Conservation (phyloP, 148 eudicot species). For the Diospyros kaki region DNA sequence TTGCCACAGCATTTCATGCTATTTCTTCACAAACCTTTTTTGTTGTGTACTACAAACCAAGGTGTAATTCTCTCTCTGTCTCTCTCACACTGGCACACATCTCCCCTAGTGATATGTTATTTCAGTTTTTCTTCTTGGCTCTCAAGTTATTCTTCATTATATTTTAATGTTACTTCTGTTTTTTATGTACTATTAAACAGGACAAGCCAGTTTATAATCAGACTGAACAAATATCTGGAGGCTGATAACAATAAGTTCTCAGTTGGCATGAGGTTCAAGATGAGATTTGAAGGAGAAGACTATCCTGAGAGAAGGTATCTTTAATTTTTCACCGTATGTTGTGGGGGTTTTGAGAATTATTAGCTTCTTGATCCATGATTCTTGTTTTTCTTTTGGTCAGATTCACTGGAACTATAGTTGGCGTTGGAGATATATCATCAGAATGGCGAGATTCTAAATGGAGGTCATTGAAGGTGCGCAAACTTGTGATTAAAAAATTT, state of each 20-base stretch:
- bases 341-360: neutral
- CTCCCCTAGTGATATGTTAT: neutral
- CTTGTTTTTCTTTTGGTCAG: constrained; percentile 24
- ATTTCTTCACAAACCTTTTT: constrained; percentile 51
- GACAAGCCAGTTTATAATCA: constrained; percentile 80
- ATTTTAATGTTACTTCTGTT: neutral
- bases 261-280: constrained; percentile 74
- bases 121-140: neutral
- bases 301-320: constrained; percentile 77
- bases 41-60: constrained; percentile 81
- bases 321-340: neutral
- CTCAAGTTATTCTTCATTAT: neutral
- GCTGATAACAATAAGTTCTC: constrained; percentile 50
- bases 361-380: neutral
- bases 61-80: constrained; percentile 27
- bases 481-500: neutral
- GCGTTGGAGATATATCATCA: constrained; percentile 53
- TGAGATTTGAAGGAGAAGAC: constrained; percentile 91
- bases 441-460: constrained; percentile 76
- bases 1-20: constrained; percentile 90
- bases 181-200: constrained; percentile 24
- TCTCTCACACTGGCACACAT: neutral
- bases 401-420: constrained; percentile 78
- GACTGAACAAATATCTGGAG: constrained; percentile 70
- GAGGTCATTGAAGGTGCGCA: constrained; percentile 79